phyloP scores from a whole-genome alignment of 331 rosid species.

The Pyrus hybrid region DNA sequence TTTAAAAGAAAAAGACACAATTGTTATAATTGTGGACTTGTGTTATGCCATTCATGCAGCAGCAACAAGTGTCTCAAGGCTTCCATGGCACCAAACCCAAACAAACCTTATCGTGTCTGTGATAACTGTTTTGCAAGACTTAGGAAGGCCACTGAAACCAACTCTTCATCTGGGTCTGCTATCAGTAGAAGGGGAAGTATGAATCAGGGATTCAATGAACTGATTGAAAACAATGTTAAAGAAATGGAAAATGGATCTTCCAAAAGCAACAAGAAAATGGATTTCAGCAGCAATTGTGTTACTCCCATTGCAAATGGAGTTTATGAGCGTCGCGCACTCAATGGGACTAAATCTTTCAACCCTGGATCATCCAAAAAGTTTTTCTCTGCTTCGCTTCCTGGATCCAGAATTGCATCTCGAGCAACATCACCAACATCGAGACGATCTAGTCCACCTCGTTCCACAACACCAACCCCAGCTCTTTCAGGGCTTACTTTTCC shows the following conservation, averaged over 20 bases:
- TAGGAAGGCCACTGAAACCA: conserved; percentile 16
- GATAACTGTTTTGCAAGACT: conserved; percentile 27
- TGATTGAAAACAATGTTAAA: conserved; percentile 8
- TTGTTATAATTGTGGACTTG: conserved; percentile 40
- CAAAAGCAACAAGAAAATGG: conserved; percentile 25
- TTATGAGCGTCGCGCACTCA: conserved; percentile 6
- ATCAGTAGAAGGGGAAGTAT: conserved; percentile 24
- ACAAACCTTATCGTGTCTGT: conserved; percentile 39
- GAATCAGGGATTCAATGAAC: conserved; percentile 17
- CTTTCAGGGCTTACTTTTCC: conserved; percentile 10
- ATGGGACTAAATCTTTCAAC: conserved; percentile 20
- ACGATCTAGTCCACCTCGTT: conserved; percentile 31
- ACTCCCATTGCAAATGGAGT: conserved; percentile 18
- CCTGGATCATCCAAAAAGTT: conserved; percentile 35
- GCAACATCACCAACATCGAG: conserved; percentile 34
- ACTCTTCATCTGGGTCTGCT: conserved; percentile 15
- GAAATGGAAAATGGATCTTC: conserved; percentile 11
- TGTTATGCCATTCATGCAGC: conserved; percentile 34
- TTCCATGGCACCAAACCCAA: conserved; percentile 33
- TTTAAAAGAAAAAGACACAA: conserved; percentile 39
- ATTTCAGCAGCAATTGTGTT: conserved; percentile 19
- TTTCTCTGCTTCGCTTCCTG: conserved; percentile 39
- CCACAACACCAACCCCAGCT: conserved; percentile 22
- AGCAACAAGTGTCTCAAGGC: conserved; percentile 32
- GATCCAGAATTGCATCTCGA: conserved; percentile 37